Conservation (phyloP, 164 flowering plant genomes). For the Nymphaea thermarum region DNA sequence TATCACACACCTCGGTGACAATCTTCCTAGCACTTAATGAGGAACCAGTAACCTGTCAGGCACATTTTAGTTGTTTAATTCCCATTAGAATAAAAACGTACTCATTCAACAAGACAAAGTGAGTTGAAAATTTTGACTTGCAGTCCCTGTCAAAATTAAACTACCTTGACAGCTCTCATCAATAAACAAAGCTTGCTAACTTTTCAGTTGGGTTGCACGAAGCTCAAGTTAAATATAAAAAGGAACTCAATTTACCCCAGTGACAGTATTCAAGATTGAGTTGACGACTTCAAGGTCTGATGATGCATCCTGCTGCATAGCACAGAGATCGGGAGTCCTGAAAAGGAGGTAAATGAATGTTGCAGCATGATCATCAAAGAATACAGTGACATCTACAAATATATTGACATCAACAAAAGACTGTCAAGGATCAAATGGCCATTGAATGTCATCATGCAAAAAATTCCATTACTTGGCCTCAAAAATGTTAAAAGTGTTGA, state of each 20-base stretch:
- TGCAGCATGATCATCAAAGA: neutral
- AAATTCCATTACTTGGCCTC: no score
- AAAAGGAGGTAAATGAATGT: neutral
- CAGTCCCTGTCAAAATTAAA: no score
- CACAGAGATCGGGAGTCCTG: conserved; percentile 62
- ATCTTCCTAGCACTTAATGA: conserved; percentile 32
- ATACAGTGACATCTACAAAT: no score
- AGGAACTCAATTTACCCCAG: conserved; percentile 32
- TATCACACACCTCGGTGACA: conserved; percentile 57
- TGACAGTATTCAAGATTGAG: conserved; percentile 26
- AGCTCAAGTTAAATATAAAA: neutral
- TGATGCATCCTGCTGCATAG: conserved; percentile 69
- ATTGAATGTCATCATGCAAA: no score
- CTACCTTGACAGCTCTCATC: no score
- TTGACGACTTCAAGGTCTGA: conserved; percentile 43
- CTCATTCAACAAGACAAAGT: neutral
- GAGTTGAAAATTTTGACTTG: neutral
- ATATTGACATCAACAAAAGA: no score
- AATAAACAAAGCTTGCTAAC: no score
- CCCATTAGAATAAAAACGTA: neutral
- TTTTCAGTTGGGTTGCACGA: no score
- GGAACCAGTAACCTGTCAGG: conserved; percentile 29
- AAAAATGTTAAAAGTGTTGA: no score
- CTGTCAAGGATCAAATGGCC: no score
- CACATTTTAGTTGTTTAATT: neutral